Evolutionary conservation across 768 basidiomycete genomes (phyloP), one percentile per base, ranked within the genome.

Genomic region (Asterophora lycoperdoides): DNA sequence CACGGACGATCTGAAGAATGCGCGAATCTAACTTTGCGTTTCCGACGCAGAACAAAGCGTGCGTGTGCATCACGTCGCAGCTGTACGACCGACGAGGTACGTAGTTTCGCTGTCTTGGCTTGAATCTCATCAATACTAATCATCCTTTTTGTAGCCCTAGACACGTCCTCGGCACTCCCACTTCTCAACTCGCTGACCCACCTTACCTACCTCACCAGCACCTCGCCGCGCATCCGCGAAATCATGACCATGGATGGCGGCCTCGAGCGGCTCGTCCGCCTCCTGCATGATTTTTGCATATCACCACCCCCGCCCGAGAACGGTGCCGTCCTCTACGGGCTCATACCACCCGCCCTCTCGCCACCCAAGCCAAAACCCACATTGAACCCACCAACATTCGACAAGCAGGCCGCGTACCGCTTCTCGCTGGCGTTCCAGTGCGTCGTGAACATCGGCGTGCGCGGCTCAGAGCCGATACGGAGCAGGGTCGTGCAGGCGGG

Each of bases 231-330:
- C 46, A 98, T 99, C 69, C 86, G 95, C 50, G 96, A 99, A 70
- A 97, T 96, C 58, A 89, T 99, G 80, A 95, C 93, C 23, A 85
- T 89, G 79, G 95, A 98, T 61, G 96, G 96, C 40, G 96, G 96
- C 1, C 82, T 99, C 14, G 96, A 99, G 63, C 86, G 95, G 11
- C 84, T 99, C 26, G 89, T 98, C 11, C 81, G 89, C 49, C 91
- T 99, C 54, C 76, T 95, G 8, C 88, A 88, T 60, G 89, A 93
- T 53, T 91, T 90, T 58, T 93, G 91, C 65, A 68, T 90, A 18
- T 83, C 77, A 53, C 89, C 90, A 1, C 88, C 90, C 1, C 85
- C 85, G 0, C 88, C 87, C 36, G 87, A 89, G 57, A 87, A 86
- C 59, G 83, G 86, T 1, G 73, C 84, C 23, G 56, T 83, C 35